A percentile compares a stretch with the other conserved stretches of the same genome.
Conservation (phyloP, 108 stramenopile genomes). For the Skeletonema grethae region DNA sequence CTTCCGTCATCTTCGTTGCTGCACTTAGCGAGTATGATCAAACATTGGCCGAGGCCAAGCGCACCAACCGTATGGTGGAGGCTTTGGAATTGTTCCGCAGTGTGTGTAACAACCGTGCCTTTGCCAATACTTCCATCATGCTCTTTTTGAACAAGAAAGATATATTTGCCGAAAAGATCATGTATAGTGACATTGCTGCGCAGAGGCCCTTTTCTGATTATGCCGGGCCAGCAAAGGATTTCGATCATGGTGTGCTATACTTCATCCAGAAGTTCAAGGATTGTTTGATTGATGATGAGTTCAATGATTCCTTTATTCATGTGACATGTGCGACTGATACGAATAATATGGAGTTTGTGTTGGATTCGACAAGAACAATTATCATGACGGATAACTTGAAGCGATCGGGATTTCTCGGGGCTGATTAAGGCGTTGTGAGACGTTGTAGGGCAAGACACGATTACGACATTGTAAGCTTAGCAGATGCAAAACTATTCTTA, state of each 20-base stretch:
- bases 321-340: slow-evolving; percentile 99
- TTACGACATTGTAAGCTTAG: too few relatives aligned
- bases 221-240: slow-evolving; percentile 78
- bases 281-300: slow-evolving; percentile 85
- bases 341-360: slow-evolving; percentile 91
- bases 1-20: slow-evolving; percentile 98
- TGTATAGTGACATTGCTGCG: slow-evolving; percentile 77
- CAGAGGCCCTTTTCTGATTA: slow-evolving; percentile 87
- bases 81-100: slow-evolving; percentile 95
- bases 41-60: slow-evolving; percentile 91
- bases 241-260: slow-evolving; percentile 89
- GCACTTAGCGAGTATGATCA: slow-evolving; percentile 97
- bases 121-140: slow-evolving; percentile 88
- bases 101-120: slow-evolving; percentile 94
- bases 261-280: slow-evolving; percentile 95
- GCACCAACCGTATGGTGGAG: slow-evolving; percentile 97
- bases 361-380: slow-evolving; percentile 91
- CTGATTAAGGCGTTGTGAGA: slow-evolving; percentile 52
- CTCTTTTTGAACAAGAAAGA: slow-evolving; percentile 98
- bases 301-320: slow-evolving; percentile 85
- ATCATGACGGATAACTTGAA: slow-evolving; percentile 93
- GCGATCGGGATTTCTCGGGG: slow-evolving; percentile 87
- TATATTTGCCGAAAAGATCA: slow-evolving; percentile 96
- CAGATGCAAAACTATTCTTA: too few relatives aligned
- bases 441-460: too few relatives aligned